Conservation (phyloP, 2,329 filamentous ascomycete genomes). For the Falciphora oryzae region DNA sequence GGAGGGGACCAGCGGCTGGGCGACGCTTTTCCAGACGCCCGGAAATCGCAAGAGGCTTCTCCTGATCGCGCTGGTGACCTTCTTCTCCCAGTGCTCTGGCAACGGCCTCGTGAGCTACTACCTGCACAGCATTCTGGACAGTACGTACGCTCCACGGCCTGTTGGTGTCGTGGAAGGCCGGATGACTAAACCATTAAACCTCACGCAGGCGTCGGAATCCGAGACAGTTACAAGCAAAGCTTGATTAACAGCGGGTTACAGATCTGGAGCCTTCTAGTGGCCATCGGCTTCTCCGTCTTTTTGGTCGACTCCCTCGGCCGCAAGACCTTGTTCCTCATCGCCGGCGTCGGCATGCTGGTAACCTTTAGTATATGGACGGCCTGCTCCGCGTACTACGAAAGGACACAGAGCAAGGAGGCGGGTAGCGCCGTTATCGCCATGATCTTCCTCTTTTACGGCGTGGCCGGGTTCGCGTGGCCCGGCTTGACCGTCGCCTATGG, state of each 20-base stretch:
- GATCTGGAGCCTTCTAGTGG: slow-evolving; percentile 23
- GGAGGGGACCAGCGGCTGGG: slow-evolving; percentile 26
- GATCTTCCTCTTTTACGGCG: slow-evolving; percentile 32
- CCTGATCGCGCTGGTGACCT: slow-evolving; percentile 27
- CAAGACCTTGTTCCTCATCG: slow-evolving; percentile 15
- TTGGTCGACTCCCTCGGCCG: slow-evolving; percentile 25
- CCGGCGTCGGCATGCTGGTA: slow-evolving; percentile 21
- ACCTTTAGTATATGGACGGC: slow-evolving; percentile 22
- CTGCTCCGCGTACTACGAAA: slow-evolving; percentile 11
- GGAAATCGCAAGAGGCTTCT: slow-evolving; percentile 12
- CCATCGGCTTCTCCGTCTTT: slow-evolving; percentile 20
- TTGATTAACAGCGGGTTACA: slow-evolving; percentile 17
- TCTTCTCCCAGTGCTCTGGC: slow-evolving; percentile 20
- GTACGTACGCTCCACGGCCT: too few relatives aligned
- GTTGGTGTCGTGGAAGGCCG: too few relatives aligned
- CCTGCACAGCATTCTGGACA: slow-evolving; percentile 14
- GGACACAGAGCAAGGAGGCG: slow-evolving; percentile 17
- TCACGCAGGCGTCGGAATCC: slow-evolving; percentile 12
- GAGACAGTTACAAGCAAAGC: slow-evolving; percentile 12
- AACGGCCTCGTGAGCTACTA: slow-evolving; percentile 14
- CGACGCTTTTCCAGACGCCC: slow-evolving; percentile 27
- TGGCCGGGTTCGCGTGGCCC: slow-evolving; percentile 31
- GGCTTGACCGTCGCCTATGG: slow-evolving; percentile 36
- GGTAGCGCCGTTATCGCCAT: slow-evolving; percentile 24
- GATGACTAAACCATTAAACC: too few relatives aligned